Conservation (phyloP, 164 flowering plant species). For the Hamamelis virginiana region DNA sequence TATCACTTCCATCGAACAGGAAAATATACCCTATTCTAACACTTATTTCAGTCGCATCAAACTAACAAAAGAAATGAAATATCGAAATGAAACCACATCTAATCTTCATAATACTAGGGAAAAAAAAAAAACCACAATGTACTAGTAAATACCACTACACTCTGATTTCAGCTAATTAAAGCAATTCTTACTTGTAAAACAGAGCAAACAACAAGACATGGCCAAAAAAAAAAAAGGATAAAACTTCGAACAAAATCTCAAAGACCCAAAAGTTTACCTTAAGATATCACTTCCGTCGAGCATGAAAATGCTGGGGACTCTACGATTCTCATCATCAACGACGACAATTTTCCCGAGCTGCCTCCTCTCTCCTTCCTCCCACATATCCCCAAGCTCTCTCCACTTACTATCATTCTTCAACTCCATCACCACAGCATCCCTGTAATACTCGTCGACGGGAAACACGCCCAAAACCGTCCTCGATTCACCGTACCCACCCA, state of each 20-base stretch:
- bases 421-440: slow-evolving; percentile 77
- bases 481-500: slow-evolving; percentile 94
- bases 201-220: too few species aligned
- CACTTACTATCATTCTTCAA: slow-evolving; percentile 61
- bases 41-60: too few species aligned
- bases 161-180: too few species aligned
- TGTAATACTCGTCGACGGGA: slow-evolving; percentile 85
- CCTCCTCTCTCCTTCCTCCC: slow-evolving; percentile 75
- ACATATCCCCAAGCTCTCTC: slow-evolving; percentile 86
- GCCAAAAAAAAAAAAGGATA: not conserved
- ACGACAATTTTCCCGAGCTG: slow-evolving; percentile 70
- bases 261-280: slow-evolving; percentile 39
- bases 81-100: too few species aligned
- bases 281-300: slow-evolving; percentile 65
- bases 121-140: too few species aligned
- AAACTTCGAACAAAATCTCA: not conserved
- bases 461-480: slow-evolving; percentile 78
- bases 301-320: slow-evolving; percentile 62
- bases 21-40: too few species aligned
- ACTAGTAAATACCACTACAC: too few species aligned
- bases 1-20: too few species aligned
- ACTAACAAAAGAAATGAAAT: too few species aligned
- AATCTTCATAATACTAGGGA: too few species aligned
- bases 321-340: slow-evolving; percentile 39
- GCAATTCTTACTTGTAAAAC: too few species aligned